Percentiles rank a stretch among this genome's conserved stretches.
Evolutionary conservation across 805 yeast genomes (phyloP).

Genomic region (Lipomyces chichibuensis): DNA sequence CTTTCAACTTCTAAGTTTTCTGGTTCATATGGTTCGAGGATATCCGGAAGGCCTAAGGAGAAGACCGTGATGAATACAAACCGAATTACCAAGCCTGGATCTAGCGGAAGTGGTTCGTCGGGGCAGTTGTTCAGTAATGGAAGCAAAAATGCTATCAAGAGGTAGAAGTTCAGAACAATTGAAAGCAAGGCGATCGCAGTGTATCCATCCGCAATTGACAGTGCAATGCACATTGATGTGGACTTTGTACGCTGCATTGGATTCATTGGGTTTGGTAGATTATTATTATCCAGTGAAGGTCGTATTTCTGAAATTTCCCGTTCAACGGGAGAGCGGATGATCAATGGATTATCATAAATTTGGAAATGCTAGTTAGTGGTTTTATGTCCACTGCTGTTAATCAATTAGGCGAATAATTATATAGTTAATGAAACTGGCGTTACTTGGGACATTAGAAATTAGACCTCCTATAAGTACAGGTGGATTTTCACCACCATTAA

Average conservation of each 20-base stretch:
- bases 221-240: not conserved
- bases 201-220: not conserved
- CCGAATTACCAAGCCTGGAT: not conserved
- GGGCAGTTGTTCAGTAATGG: not conserved
- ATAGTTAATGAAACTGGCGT: not conserved
- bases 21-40: not conserved
- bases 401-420: not conserved
- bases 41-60: not conserved
- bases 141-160: not conserved
- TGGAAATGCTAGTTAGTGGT: not conserved
- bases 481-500: not conserved
- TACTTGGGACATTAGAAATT: not conserved
- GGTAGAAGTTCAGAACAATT: not conserved
- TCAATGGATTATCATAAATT: too few relatives aligned
- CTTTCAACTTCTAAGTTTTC: not conserved
- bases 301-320: not conserved
- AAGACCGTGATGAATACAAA: not conserved
- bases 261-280: not conserved
- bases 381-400: not conserved
- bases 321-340: not conserved
- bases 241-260: not conserved
- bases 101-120: not conserved
- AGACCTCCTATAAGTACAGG: too few relatives aligned
- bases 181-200: not conserved
- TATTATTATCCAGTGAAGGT: not conserved